Evolutionary conservation across 2,329 filamentous ascomycete genomes (phyloP), one percentile per base, ranked within the genome.

Genomic region (Sporothrix humicola): DNA sequence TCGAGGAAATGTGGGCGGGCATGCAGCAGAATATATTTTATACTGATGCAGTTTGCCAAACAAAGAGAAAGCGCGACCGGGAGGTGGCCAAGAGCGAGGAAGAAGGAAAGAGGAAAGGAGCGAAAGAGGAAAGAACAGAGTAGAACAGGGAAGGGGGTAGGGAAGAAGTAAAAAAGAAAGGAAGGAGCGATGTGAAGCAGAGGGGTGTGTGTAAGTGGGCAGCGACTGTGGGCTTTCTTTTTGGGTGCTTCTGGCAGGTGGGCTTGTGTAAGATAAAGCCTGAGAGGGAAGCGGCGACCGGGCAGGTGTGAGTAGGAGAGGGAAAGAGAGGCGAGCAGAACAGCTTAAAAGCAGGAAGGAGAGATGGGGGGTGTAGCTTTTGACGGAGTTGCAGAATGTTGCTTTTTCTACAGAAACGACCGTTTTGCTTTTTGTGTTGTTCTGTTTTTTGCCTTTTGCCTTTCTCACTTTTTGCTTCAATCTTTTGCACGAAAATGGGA

Each of bases 191-290:
- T 23, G 37, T 65, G n/a, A 31, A 46, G 59, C 59, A 37, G 37
- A 46, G 10, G 59, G 59, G 58, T n/a, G 37, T 17, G 59, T 61
- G 58, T 61, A n/a, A 61, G 58, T 61, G 58, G 31, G 58, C 26
- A 15, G 31, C 58, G 31, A 9, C 13, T 61, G 58, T 61, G 58
- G 58, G 31, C 42, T 46, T 61, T 15, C 20, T n/a, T 23, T n/a
- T 37, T 37, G 31, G 31, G 31, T 37, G 31, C 31, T 37, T 54
- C 10, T 63, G 59, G 31, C 31, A 23, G 31, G 59, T 20, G 31
- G 37, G 59, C 31, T 17, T 23, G 59, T 63, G 59, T 46, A 63
- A 46, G 59, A 63, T 63, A 23, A 13, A 46, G 59, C 10, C 59
- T 12, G 37, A 6, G 12, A 63, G 59, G 59, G 59, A 46, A 44